These are phyloP conservation scores for Colletotrichum musae DNA, from an alignment of 2,329 filamentous ascomycete genomes.

Conservation along the genomic window DNA sequence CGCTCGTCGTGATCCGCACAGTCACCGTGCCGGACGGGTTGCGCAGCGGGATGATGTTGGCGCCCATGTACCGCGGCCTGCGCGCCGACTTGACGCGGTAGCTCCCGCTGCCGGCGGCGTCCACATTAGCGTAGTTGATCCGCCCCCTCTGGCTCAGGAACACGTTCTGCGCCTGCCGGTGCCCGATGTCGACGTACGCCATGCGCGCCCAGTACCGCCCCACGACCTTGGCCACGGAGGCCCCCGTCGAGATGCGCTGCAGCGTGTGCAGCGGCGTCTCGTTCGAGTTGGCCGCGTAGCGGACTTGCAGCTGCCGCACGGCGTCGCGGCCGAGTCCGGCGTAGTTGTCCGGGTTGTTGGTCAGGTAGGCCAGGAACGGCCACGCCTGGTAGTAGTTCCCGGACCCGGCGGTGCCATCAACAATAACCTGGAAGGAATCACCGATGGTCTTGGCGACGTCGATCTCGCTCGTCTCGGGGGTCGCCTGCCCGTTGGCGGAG, in stretches of 20 bases:
- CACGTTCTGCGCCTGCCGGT: conserved; percentile 54
- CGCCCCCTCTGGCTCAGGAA: conserved; percentile 53
- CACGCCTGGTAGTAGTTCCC: conserved; percentile 68
- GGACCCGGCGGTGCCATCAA: conserved; percentile 57
- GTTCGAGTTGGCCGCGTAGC: conserved; percentile 60
- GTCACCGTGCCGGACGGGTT: conserved; percentile 49
- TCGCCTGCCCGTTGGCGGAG: conserved; percentile 48
- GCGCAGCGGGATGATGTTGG: conserved; percentile 63
- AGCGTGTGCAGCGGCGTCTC: conserved; percentile 65
- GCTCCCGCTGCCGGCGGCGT: conserved; percentile 48
- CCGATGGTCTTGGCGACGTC: conserved; percentile 60
- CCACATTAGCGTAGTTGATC: conserved; percentile 60
- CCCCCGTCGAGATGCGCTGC: conserved; percentile 52
- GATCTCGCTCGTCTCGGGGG: conserved; percentile 49
- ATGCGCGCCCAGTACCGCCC: conserved; percentile 67
- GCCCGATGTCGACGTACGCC: conserved; percentile 66
- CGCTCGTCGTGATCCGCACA: conserved; percentile 52
- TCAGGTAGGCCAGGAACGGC: conserved; percentile 64
- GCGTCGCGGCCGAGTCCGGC: conserved; percentile 57
- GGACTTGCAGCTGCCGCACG: conserved; percentile 57
- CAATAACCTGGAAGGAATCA: conserved; percentile 62
- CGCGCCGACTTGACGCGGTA: conserved; percentile 60
- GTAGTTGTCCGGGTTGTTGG: conserved; percentile 62
- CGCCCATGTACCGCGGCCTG: conserved; percentile 63
- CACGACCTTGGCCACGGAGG: conserved; percentile 57